Base-by-base conservation (phyloP, 352 stramenopile species). In the Phytopythium oedochilum region DNA sequence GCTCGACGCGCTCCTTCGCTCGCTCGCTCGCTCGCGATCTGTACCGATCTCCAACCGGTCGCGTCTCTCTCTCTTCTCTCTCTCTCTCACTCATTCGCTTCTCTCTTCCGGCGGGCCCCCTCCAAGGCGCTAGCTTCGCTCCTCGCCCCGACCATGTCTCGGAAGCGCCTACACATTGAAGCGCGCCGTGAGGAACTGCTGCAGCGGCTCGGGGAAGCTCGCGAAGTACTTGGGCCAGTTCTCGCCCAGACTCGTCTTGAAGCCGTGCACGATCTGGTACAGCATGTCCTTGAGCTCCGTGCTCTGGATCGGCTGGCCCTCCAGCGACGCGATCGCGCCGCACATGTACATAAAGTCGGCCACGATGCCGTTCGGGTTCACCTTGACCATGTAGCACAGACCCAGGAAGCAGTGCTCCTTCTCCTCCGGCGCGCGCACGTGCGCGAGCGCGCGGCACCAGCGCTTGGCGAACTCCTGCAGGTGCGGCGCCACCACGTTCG, bases 261-360 rank as follows among this genome's bases (percentile, higher is more conserved):
- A 96, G 54, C 84, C 83, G 52, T 94, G 86, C 43, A 96, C 74
- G 57, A 96, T 94, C 60, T 94, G 83, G 57, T 86, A 89, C 20
- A 96, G 63, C 83, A 93, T 92, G 36, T 93, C 83, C 66, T 79
- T 86, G 8, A 96, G 68, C 66, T 93, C 80, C 0, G 71, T 44
- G 62, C 90, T 83, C 60, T 89, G 69, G 38, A 94, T 84, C 40
- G 79, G 71, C 59, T 88, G 78, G 52, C 82, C 82, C 54, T 95
- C 83, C 15, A 95, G 73, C 62, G 86, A 96, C 58, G 86, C 86
- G 48, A 96, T 89, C 12, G 86, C 86, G 55, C 84, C 84, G 45
- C 83, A 94, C 80, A 96, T 91, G 68, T 90, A 92, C 83, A 96
- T 94, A 53, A 96, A 96, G 49, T 96, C 83, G 12, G 80, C 69